These are phyloP conservation scores for Puccinia coronata DNA, from an alignment of 1,284 basidiomycete species.

Conservation along the genomic window DNA sequence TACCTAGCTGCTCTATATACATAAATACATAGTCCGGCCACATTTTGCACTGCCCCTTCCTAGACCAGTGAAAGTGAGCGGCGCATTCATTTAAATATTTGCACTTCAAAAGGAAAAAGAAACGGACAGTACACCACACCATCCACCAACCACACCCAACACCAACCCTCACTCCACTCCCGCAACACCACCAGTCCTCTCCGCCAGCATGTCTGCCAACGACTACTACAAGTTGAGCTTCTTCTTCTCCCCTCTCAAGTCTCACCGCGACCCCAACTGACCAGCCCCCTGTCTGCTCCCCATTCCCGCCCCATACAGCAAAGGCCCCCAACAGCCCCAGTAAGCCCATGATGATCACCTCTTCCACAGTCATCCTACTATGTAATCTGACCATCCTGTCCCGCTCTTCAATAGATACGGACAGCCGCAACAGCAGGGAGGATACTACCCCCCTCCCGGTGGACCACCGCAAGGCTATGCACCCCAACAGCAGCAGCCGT, in stretches of 20 bases:
- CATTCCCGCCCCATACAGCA: constrained; percentile 5
- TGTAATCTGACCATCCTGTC: neutral
- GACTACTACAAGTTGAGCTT: constrained; percentile 49
- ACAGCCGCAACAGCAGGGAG: constrained; percentile 29
- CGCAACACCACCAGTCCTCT: neutral
- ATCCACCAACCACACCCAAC: neutral
- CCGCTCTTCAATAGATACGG: neutral
- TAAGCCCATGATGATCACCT: neutral
- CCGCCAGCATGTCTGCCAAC: constrained; percentile 39
- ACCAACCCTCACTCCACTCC: neutral
- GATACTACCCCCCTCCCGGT: constrained; percentile 47
- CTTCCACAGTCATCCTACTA: neutral
- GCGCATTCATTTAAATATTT: too few species aligned
- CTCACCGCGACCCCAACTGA: neutral
- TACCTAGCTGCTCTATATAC: too few species aligned
- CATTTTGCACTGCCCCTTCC: too few species aligned
- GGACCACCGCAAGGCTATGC: constrained; percentile 36
- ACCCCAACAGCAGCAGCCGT: constrained; percentile 6
- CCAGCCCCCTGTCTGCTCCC: neutral
- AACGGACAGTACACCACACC: too few species aligned
- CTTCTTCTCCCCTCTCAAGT: neutral
- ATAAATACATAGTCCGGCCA: too few species aligned
- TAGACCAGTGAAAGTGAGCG: too few species aligned
- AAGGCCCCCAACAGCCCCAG: constrained; percentile 42
- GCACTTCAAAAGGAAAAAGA: too few species aligned